A percentile compares a stretch with the other conserved stretches of the same genome.
These are phyloP conservation scores for Candida tropicalis DNA, from an alignment of 1,139 yeast genomes.

Conservation along the genomic window DNA sequence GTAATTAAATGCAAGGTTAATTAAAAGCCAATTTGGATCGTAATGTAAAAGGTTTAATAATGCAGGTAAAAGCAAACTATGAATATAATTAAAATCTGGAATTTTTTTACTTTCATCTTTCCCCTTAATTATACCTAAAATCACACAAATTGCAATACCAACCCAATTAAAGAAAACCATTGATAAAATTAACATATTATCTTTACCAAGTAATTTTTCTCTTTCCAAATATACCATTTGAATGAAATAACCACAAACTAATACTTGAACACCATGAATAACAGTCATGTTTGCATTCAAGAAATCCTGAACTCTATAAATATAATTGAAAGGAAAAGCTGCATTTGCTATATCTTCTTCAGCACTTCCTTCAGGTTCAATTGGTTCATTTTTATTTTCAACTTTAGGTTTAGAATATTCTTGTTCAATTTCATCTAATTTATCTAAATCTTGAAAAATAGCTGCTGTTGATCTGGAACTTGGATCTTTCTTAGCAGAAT, in stretches of 20 bases:
- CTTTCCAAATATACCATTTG: conserved; percentile 33
- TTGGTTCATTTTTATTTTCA: conserved; percentile 1
- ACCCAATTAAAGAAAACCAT: conserved; percentile 37
- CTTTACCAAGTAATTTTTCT: conserved; percentile 20
- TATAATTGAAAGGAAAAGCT: conserved; percentile 30
- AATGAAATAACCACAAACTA: conserved; percentile 31
- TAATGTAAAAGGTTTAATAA: conserved; percentile 25
- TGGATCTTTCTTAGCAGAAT: conserved; percentile 7
- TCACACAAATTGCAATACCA: conserved; percentile 35
- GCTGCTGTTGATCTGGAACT: conserved; percentile 23
- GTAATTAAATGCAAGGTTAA: conserved; percentile 41
- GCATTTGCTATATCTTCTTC: conserved; percentile 15
- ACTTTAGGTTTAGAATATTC: conserved; percentile 5
- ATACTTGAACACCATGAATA: conserved; percentile 36
- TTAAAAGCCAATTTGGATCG: conserved; percentile 28
- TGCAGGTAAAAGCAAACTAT: conserved; percentile 38
- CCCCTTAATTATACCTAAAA: conserved; percentile 30
- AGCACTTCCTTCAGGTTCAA: conserved; percentile 4
- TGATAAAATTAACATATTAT: conserved; percentile 21
- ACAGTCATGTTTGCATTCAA: conserved; percentile 37
- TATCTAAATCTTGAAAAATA: conserved; percentile 22
- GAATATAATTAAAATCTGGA: conserved; percentile 45
- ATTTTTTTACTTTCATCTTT: conserved; percentile 22
- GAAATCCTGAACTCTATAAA: conserved; percentile 42
- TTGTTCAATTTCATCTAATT: conserved; percentile 12